phyloP scores from a whole-genome alignment of 148 eudicot genomes.

The Arctostaphylos glauca region DNA sequence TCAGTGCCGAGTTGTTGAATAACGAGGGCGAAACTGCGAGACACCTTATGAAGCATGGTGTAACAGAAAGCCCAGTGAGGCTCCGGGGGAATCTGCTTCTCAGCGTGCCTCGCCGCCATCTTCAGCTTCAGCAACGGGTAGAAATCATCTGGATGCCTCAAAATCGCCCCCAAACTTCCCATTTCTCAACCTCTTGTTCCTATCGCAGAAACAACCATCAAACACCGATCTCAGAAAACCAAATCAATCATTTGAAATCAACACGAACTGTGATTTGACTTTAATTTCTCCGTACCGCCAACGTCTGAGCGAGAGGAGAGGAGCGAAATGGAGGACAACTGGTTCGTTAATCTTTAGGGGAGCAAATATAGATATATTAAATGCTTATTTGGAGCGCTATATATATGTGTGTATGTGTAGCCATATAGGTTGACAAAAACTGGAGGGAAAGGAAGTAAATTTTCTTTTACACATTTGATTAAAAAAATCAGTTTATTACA shows the following conservation, averaged over 20 bases:
- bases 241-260: neutral
- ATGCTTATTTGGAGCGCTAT: too few species aligned
- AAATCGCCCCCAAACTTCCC: conserved; percentile 61
- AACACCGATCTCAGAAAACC: neutral
- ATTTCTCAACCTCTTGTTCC: conserved; percentile 21
- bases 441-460: too few species aligned
- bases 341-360: too few species aligned
- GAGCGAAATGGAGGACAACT: too few species aligned
- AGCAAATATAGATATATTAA: too few species aligned
- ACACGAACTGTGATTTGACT: neutral
- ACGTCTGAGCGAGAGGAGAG: too few species aligned
- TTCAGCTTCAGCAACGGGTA: conserved; percentile 81
- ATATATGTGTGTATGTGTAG: too few species aligned
- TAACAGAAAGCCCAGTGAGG: conserved; percentile 92
- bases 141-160: conserved; percentile 87
- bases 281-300: neutral
- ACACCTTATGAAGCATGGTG: conserved; percentile 85
- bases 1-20: conserved; percentile 83
- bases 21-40: conserved; percentile 85
- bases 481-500: too few species aligned
- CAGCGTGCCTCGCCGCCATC: conserved; percentile 60
- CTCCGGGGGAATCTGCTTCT: conserved; percentile 80
- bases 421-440: too few species aligned
- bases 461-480: too few species aligned
- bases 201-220: neutral